Conservation (phyloP, 139 green algal species). For the Chlorella sp. region DNA sequence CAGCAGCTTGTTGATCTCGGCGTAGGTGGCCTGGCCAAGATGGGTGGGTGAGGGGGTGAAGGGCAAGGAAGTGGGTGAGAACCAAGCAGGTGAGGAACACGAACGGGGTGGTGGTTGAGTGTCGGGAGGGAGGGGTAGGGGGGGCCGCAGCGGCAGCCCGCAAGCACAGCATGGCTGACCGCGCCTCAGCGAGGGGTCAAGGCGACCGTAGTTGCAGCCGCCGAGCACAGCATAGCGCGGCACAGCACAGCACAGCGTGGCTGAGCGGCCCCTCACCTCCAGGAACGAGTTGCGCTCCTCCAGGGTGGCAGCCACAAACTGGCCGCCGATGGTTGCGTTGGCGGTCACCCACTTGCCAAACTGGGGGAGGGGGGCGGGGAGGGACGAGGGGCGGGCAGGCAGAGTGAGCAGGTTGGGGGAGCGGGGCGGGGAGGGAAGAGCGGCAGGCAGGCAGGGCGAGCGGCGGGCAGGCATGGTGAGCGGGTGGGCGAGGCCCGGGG, state of each 20-base stretch:
- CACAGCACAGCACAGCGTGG: not conserved
- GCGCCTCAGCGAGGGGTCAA: not conserved
- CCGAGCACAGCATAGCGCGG: not conserved
- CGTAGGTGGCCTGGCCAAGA: not conserved
- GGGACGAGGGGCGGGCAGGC: not conserved
- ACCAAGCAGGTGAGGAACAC: not conserved
- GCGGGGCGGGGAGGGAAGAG: not conserved
- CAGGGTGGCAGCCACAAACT: slow-evolving; percentile 16
- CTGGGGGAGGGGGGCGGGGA: not conserved
- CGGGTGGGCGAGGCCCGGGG: too few species aligned
- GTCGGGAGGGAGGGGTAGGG: not conserved
- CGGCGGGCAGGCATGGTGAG: too few species aligned
- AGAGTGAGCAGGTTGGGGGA: not conserved
- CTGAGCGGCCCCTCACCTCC: not conserved
- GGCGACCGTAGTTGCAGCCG: not conserved
- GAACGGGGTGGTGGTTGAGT: too few species aligned
- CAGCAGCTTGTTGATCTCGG: slow-evolving; percentile 4
- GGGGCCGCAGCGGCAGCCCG: not conserved
- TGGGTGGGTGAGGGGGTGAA: not conserved
- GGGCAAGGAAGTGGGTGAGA: not conserved
- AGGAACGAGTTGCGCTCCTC: slow-evolving; percentile 43
- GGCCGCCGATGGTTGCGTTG: slow-evolving; percentile 31
- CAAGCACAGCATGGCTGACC: not conserved
- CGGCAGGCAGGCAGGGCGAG: too few species aligned
- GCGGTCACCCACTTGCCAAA: slow-evolving; percentile 44